Base-by-base conservation (phyloP, 306 rosid species). In the Dryas drummondii region DNA sequence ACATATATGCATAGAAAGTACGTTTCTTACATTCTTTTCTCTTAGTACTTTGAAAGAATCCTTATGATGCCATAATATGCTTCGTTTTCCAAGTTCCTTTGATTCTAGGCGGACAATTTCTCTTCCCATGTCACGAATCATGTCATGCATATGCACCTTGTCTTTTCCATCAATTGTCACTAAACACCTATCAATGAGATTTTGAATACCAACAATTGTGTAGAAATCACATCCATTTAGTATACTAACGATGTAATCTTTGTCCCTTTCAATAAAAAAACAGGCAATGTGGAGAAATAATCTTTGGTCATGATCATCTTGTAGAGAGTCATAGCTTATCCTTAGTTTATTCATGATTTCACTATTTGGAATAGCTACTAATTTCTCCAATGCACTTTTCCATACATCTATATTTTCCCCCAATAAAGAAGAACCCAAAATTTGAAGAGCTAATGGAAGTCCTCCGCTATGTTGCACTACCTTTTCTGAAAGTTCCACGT, bases 71-170 rank as follows among this genome's bases (percentile, higher is more conserved):
- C 75, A 71, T 7, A 71, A 44, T 71, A 65, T 55, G 7, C 54
- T 71, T 2, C 54, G 54, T 0, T 71, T 71, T 19, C 14, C 0
- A 42, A 22, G 65, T 42, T 71, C 44, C 12, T 55, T 2, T 12
- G 65, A 44, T 42, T 22, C 53, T 3, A 0, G 1, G 4, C 40
- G 10, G 17, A 45, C 70, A 10, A 66, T 66, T 2, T 11, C 54
- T 66, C 70, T 17, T 9, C 54, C 53, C 70, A 66, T 66, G 16
- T 46, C 70, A 17, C 70, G 5, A 1, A 66, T 17, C 70, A 66
- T 0, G 2, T 44, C 52, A 66, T 66, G 54, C 53, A 44, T 45
- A 0, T 17, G 0, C 9, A 66, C 2, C 0, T 2, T 5, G 9
- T 17, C 6, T 1, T 0, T 1, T 1, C 0, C 0, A 17, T 66